A percentile compares a stretch with the other conserved stretches of the same genome.
These are phyloP conservation scores for Acacia concinna DNA, from an alignment of 331 rosid species.

Conservation along the genomic window DNA sequence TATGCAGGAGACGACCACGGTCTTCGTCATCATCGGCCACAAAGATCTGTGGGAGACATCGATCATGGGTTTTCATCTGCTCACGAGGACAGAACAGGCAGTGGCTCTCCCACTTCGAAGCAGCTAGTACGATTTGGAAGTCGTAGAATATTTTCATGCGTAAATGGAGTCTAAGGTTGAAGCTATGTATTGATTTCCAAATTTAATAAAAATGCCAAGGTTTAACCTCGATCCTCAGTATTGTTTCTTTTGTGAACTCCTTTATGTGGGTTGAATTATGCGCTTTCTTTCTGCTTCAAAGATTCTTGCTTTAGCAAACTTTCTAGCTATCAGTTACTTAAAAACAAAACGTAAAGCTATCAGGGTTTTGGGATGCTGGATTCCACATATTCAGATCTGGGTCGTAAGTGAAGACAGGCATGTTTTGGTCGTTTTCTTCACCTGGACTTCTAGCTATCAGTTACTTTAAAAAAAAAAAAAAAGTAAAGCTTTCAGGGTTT, in stretches of 20 bases:
- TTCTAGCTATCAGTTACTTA: background rate
- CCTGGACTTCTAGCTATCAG: background rate
- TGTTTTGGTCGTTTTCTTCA: background rate
- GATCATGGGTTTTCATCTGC: background rate
- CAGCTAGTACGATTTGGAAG: slow-evolving; percentile 36
- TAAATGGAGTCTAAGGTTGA: slow-evolving; percentile 30
- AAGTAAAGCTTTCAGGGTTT: background rate
- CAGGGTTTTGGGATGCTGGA: background rate
- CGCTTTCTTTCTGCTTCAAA: background rate
- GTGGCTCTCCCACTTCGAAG: slow-evolving; percentile 24
- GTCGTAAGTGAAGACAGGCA: background rate
- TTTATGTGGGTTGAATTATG: background rate
- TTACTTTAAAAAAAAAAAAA: too few species aligned
- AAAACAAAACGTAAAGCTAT: background rate
- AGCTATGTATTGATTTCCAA: background rate
- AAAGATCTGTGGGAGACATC: slow-evolving; percentile 36
- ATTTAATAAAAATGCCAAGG: background rate
- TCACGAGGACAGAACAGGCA: slow-evolving; percentile 3
- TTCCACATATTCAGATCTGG: background rate
- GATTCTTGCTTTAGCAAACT: background rate
- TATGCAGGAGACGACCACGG: background rate
- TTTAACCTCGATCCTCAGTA: background rate
- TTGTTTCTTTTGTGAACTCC: background rate
- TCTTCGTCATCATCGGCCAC: slow-evolving; percentile 29
- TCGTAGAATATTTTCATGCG: slow-evolving; percentile 44